phyloP scores from a whole-genome alignment of 2,329 filamentous ascomycete genomes.

The Paramyrothecium roridum region DNA sequence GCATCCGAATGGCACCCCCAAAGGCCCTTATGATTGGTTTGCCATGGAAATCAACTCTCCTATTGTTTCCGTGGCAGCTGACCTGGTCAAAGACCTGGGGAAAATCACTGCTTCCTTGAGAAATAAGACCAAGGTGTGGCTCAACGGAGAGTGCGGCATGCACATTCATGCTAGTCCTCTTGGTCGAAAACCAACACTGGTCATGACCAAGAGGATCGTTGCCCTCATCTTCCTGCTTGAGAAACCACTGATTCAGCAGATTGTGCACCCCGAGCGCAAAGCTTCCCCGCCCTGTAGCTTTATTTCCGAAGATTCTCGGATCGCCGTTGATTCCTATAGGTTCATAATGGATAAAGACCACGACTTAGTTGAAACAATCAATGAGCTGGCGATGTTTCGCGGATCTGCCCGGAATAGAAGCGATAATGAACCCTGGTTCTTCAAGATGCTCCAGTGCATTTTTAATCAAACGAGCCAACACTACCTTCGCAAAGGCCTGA shows the following conservation, averaged over 20 bases:
- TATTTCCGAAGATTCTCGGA: conserved; percentile 13
- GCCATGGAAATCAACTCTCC: conserved; percentile 21
- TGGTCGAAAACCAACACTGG: conserved; percentile 8
- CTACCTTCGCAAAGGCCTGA: conserved; percentile 8
- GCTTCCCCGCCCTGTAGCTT: conserved; percentile 12
- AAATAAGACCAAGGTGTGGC: conserved; percentile 13
- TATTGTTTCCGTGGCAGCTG: conserved; percentile 11
- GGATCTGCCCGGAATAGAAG: background rate
- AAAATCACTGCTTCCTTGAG: conserved; percentile 12
- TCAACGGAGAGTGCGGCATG: conserved; percentile 20
- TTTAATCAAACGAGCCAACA: background rate
- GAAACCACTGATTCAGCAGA: conserved; percentile 12
- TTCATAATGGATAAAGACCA: background rate
- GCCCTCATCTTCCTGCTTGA: conserved; percentile 19
- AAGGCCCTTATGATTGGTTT: conserved; percentile 15
- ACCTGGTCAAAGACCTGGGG: conserved; percentile 13
- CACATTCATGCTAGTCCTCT: conserved; percentile 20
- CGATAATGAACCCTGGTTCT: background rate
- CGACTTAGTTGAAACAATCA: background rate
- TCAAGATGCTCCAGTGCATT: background rate
- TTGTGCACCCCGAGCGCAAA: conserved; percentile 17
- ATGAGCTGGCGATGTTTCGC: background rate
- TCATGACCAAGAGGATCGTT: conserved; percentile 12
- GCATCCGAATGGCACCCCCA: conserved; percentile 11
- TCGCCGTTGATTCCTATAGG: conserved; percentile 5